Evolutionary conservation across 2,329 filamentous ascomycete genomes (phyloP), one percentile per base, ranked within the genome.

Genomic region (Plectosphaerella plurivora): DNA sequence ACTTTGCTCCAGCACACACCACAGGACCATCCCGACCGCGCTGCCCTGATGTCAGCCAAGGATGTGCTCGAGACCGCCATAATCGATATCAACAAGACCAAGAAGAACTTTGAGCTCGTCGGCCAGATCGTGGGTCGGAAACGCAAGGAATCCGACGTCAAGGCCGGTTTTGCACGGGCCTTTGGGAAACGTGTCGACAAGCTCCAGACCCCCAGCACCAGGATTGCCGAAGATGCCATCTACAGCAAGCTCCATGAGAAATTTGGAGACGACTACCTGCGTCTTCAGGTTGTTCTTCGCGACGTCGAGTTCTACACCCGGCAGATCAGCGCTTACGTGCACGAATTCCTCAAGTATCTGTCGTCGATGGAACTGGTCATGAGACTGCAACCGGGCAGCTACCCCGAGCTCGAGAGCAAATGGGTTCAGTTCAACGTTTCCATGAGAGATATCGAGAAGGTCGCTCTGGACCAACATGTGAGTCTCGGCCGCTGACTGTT

Each of bases 261-360:
- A 62, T 97, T 96, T 63, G 87, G 89, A 33, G 91, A 96, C 56
- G 92, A 97, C 66, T 97, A 91, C 68, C 86, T 97, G 56, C 88
- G 93, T 55, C 74, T 97, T 25, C 93, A 97, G 65, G 88, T 99
- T 39, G 90, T 97, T 42, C 84, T 95, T 63, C 85, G 92, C 53
- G 94, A 97, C 66, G 88, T 96, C n/a, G 91, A 97, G 63, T 91
- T 87, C 61, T 97, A 97, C 68, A 86, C 91, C 5, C 82, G 87
- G n/a, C 86, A 92, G 52, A 84, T 90, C 4, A 83, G 88, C 9
- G 82, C 81, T n/a, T 91, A 89, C 57, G 87, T 96, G 48, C 83
- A 88, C 53, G 86, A 89, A 59, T 91, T 96, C 61, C 81, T 91
- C 47, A 86, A 89, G 55, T 88, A 93, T 58, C 81, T 93, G 28